Evolutionary conservation across 2,329 filamentous ascomycete genomes (phyloP), one percentile per base, ranked within the genome.

Genomic region (Monosporascus ibericus): DNA sequence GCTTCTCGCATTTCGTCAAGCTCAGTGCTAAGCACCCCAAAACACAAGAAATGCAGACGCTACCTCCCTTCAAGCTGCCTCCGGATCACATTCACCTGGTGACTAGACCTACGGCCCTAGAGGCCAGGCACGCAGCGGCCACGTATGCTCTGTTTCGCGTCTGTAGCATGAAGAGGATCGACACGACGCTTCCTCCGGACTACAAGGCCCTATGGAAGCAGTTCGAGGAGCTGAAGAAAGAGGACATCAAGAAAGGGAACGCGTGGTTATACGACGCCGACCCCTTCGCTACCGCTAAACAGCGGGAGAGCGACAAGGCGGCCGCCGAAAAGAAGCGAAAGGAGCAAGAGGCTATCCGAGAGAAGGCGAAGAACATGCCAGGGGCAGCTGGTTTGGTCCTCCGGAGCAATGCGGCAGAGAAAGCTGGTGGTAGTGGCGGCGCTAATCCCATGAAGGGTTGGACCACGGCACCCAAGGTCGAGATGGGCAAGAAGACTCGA

Each of bases 251-350:
- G 64, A 85, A 89, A 42, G 91, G 81, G n/a, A 82, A 82, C 57
- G 87, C 75, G 0, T 96, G 92, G 88, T 86, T 95, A 81, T 99
- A 97, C 68, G 92, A 95, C 61, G 90, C 91, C 11, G 94, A 99
- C 64, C 94, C 94, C 0, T 99, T 99, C 72, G 81, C 86, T 54
- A 86, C 90, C 1, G 78, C 88, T 57, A 81, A 86, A 59, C 89
- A 95, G 69, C 79, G 88, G 49, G 88, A 95, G 60, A 87, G 91
- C 62, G 86, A 88, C 8, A 88, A 87, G 57, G 84, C 81, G 2
- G 77, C 83, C 3, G 82, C 86, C 46, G 88, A 91, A 63, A 96
- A 94, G 78, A 90, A 90, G 71, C 80, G 85, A 52, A 84, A 81
- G 57, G 88, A 94, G 62, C 76, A 80, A 30, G 84, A 86, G 62